Conservation (phyloP, 495 filamentous ascomycete species). For the Penicillium egyptiacum region DNA sequence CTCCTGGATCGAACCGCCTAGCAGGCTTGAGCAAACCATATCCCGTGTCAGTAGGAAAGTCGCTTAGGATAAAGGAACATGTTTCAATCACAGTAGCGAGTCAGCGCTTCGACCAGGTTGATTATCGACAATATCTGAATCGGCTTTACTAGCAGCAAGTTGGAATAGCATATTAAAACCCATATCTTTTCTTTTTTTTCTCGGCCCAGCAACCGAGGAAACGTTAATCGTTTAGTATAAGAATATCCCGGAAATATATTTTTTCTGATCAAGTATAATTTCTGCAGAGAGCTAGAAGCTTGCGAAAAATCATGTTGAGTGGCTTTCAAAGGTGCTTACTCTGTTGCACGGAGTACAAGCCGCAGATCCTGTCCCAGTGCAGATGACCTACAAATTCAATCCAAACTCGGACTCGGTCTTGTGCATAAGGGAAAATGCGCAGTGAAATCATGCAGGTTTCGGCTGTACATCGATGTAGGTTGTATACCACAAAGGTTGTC, state of each 20-base stretch:
- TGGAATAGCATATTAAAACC: background rate
- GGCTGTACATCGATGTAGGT: conserved; percentile 1
- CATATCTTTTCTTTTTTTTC: background rate
- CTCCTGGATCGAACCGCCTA: background rate
- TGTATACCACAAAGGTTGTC: background rate
- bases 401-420: conserved; percentile 13
- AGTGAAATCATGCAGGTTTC: conserved; percentile 18
- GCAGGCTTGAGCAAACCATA: background rate
- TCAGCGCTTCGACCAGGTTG: background rate
- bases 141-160: background rate
- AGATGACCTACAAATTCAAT: conserved; percentile 35
- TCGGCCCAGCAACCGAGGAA: background rate
- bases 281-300: conserved; percentile 6
- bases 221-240: background rate
- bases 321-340: conserved; percentile 9
- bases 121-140: background rate
- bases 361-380: conserved; percentile 30
- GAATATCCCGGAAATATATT: background rate
- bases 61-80: background rate
- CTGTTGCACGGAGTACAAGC: background rate
- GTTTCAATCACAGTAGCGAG: background rate
- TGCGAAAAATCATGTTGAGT: conserved; percentile 11
- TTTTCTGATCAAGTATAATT: background rate
- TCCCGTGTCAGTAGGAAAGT: background rate
- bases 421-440: conserved; percentile 15